Base-by-base conservation (phyloP, 208 protist species). In the Acanthamoeba comandoni region DNA sequence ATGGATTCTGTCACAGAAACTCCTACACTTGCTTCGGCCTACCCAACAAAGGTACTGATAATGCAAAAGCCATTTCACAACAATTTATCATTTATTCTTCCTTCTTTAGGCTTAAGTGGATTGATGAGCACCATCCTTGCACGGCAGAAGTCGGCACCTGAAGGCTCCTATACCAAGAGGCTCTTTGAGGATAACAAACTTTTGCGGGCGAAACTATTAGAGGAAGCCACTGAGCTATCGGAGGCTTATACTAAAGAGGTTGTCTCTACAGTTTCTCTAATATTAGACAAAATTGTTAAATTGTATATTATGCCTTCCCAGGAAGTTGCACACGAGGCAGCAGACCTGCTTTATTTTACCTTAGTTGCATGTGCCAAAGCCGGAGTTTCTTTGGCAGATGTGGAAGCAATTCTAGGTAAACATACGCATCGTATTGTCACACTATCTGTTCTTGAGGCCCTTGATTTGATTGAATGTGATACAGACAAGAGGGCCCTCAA, bases 261-360 rank as follows among this genome's bases (percentile, higher is more conserved):
- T 43, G 35, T 43, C 35, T 43, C 35, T 43, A 43, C 35, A 5
- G 5, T 55, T 55, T 69, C 80, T 53, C 69, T 92, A 15, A 19
- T 49, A 1, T 31, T 65, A 51, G 93, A 92, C 17, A 48, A 43
- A 8, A 67, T 67, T 13, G 19, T 58, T 0, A 43, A 43, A 43
- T 43, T 43, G 5, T 7, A 43, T 43, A 43, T 43, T 7, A 43
- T 43, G 35, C 5, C 2, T 43, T 5, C 5, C 35, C 35, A 93
- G 15, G 60, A 96, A 51, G 82, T 95, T 22, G 91, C 93, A 8
- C 57, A 91, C 31, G 95, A 96, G 71, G 93, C 94, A 15, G 95
- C 95, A 43, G 95, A 96, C 71, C n/a, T 96, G 19, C 60, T 96
- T 22, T 96, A 95, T 86, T 96, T 96, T 89, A 67, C 91, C 12